Evolutionary conservation across 78 protist genomes (phyloP).

Genomic region (Cavenderia fasciculata): DNA sequence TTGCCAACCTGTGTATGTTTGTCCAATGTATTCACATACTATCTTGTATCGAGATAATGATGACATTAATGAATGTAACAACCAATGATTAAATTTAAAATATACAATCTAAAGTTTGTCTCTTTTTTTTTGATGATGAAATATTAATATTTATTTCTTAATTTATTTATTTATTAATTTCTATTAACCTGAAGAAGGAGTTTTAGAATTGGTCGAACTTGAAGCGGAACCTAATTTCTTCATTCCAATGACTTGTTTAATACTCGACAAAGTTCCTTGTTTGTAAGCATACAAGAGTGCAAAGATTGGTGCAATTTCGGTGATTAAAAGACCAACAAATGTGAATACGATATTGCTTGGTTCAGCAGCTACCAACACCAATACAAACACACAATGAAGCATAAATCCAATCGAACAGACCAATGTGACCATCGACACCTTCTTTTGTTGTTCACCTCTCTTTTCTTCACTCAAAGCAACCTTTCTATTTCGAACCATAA

Average conservation of each 20-base stretch:
- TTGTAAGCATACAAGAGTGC: constrained; percentile 40
- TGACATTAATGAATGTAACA: too few species aligned
- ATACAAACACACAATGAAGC: constrained; percentile 53
- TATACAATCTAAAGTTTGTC: too few species aligned
- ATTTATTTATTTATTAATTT: too few species aligned
- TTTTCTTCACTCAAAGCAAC: not conserved
- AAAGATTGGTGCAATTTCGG: constrained; percentile 41
- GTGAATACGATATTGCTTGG: constrained; percentile 22
- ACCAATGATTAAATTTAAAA: too few species aligned
- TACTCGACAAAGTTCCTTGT: constrained; percentile 38
- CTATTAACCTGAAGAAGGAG: too few species aligned
- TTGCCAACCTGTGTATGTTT: constrained; percentile 57
- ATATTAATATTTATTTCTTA: too few species aligned
- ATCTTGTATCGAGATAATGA: constrained; percentile 41
- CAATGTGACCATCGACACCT: constrained; percentile 1
- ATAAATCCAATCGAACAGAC: constrained; percentile 32
- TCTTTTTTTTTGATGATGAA: too few species aligned
- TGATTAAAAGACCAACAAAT: constrained; percentile 46
- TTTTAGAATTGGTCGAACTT: too few species aligned
- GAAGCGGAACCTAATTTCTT: too few species aligned
- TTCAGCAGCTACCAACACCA: constrained; percentile 22
- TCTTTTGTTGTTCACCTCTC: constrained; percentile 17
- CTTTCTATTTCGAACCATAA: not conserved
- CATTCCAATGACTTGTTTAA: too few species aligned
- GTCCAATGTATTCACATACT: constrained; percentile 50